phyloP scores from a whole-genome alignment of 2,329 filamentous ascomycete species.

The Teratosphaeriaceae sp. region DNA sequence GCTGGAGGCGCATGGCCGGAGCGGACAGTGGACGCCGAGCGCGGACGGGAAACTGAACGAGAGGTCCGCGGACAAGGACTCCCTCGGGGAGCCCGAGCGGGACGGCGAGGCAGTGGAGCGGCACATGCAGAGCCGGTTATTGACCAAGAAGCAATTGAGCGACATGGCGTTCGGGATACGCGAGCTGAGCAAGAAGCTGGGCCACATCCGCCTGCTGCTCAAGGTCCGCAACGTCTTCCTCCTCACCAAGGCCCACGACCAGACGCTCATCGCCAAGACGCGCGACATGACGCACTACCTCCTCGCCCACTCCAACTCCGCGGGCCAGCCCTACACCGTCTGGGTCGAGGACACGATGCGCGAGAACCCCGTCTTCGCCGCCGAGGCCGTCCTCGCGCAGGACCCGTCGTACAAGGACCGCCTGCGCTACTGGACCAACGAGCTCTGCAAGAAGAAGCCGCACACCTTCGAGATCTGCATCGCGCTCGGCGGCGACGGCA shows the following conservation, averaged over 20 bases:
- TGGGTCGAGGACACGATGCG: constrained; percentile 72
- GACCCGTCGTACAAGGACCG: constrained; percentile 49
- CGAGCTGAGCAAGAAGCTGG: constrained; percentile 78
- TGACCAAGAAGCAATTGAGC: constrained; percentile 90
- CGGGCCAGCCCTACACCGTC: constrained; percentile 61
- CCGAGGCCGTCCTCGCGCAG: constrained; percentile 59
- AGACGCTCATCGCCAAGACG: constrained; percentile 68
- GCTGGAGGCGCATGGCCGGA: constrained; percentile 40
- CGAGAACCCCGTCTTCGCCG: constrained; percentile 66
- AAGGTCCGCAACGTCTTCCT: constrained; percentile 79
- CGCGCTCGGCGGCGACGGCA: constrained; percentile 79
- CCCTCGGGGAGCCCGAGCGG: constrained; percentile 24
- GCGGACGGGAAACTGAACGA: constrained; percentile 27
- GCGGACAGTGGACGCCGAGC: constrained; percentile 15
- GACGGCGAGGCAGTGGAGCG: constrained; percentile 18
- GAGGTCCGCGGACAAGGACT: constrained; percentile 38
- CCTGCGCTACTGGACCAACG: constrained; percentile 75
- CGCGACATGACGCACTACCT: constrained; percentile 76
- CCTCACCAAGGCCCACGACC: constrained; percentile 86
- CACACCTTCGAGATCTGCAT: constrained; percentile 92
- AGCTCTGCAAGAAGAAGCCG: constrained; percentile 68
- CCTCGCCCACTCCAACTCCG: constrained; percentile 57
- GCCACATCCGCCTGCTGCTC: constrained; percentile 74
- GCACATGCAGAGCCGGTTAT: constrained; percentile 58
- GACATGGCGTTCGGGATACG: constrained; percentile 97